Evolutionary conservation across 352 stramenopile genomes (phyloP).

Genomic region (Phytophthora uliginosa): DNA sequence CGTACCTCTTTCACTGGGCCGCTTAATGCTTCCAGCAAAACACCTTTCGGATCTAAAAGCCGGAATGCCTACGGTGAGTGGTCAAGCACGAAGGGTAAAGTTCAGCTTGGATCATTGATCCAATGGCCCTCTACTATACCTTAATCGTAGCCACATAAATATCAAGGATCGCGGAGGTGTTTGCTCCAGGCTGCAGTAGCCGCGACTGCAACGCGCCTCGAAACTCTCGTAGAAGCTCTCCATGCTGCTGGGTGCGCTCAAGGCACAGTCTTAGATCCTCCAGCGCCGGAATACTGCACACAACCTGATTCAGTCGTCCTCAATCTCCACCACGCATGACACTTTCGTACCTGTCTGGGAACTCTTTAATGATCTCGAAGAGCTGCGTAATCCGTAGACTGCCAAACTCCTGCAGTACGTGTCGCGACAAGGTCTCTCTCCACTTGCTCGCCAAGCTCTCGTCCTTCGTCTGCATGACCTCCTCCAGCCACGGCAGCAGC

Average conservation of each 20-base stretch:
- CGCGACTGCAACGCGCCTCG: constrained; percentile 80
- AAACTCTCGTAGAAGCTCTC: constrained; percentile 85
- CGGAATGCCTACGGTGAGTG: constrained; percentile 73
- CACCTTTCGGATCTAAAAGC: constrained; percentile 94
- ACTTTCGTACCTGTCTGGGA: constrained; percentile 88
- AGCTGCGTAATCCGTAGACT: constrained; percentile 92
- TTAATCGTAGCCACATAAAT: constrained; percentile 99
- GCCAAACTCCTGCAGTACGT: constrained; percentile 74
- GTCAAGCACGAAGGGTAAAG: neutral
- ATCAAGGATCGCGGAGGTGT: constrained; percentile 97
- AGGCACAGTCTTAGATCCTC: constrained; percentile 81
- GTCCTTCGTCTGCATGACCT: constrained; percentile 48
- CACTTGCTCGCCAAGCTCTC: constrained; percentile 37
- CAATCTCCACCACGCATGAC: neutral
- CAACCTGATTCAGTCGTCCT: neutral
- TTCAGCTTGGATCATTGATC: neutral
- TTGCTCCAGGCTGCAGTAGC: constrained; percentile 96
- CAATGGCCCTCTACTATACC: constrained; percentile 23
- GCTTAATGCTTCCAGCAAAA: constrained; percentile 90
- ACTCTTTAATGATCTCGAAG: constrained; percentile 98
- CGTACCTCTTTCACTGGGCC: constrained; percentile 74
- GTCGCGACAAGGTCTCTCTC: constrained; percentile 56
- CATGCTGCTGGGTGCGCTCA: constrained; percentile 88
- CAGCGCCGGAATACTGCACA: constrained; percentile 63
- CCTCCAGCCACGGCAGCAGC: constrained; percentile 71